Conservation (phyloP, 805 yeast species). For the Yarrowia sp. region DNA sequence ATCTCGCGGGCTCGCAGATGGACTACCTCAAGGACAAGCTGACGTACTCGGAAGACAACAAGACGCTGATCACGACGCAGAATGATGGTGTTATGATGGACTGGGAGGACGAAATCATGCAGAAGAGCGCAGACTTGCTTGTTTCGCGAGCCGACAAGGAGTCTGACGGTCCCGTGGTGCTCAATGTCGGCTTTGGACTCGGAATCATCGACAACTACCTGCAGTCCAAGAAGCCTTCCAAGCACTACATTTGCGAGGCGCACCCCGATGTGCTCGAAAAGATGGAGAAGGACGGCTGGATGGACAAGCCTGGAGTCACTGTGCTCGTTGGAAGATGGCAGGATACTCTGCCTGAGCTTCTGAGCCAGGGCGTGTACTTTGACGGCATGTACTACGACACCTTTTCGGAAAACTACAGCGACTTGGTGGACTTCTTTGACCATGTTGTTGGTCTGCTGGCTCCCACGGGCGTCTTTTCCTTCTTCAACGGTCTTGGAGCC, state of each 20-base stretch:
- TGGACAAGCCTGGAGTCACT: constrained; percentile 65
- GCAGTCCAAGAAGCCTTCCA: constrained; percentile 54
- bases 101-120: constrained; percentile 87
- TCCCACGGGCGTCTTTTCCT: constrained; percentile 81
- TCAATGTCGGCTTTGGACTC: constrained; percentile 95
- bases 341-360: constrained; percentile 63
- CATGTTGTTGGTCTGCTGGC: constrained; percentile 74
- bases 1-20: constrained; percentile 46
- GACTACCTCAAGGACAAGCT: constrained; percentile 65
- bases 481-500: constrained; percentile 88
- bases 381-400: constrained; percentile 95
- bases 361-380: constrained; percentile 67
- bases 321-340: constrained; percentile 93
- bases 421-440: constrained; percentile 84
- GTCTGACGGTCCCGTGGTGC: constrained; percentile 44
- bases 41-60: constrained; percentile 53
- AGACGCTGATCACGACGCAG: constrained; percentile 68
- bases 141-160: constrained; percentile 42
- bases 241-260: constrained; percentile 89
- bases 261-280: constrained; percentile 84
- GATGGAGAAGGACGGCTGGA: constrained; percentile 78
- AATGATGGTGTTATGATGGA: constrained; percentile 97
- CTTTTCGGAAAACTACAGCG: constrained; percentile 85
- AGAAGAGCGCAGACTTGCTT: constrained; percentile 72
- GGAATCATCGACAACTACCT: constrained; percentile 88